phyloP scores from a whole-genome alignment of 2,329 filamentous ascomycete genomes.

The Xylaria sp. region DNA sequence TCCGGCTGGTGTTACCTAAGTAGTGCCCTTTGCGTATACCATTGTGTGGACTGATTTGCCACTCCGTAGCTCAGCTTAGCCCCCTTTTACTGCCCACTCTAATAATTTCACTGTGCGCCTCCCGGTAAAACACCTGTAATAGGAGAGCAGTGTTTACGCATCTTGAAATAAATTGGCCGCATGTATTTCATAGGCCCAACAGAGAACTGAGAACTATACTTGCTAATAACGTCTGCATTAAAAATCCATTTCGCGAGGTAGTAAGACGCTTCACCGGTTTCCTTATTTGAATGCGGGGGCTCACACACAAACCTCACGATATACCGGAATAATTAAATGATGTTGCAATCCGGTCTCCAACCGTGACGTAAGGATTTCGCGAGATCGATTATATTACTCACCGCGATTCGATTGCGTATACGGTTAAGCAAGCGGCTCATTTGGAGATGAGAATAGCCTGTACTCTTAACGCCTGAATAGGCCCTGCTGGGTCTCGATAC shows the following conservation, averaged over 20 bases:
- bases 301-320: not conserved
- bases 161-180: too few relatives aligned
- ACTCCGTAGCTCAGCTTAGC: too few relatives aligned
- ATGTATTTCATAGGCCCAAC: not conserved
- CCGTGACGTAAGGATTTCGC: constrained; percentile 20
- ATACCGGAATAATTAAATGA: constrained; percentile 20
- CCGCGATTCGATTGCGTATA: constrained; percentile 4
- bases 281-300: not conserved
- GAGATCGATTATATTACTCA: not conserved
- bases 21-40: too few relatives aligned
- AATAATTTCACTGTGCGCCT: too few relatives aligned
- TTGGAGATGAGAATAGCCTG: constrained; percentile 24
- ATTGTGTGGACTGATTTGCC: too few relatives aligned
- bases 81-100: too few relatives aligned
- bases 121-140: too few relatives aligned
- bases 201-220: not conserved
- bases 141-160: too few relatives aligned
- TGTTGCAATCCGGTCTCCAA: constrained; percentile 24
- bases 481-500: not conserved
- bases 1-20: too few relatives aligned
- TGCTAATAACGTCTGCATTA: not conserved
- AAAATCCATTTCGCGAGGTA: not conserved
- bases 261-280: not conserved
- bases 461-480: not conserved
- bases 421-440: constrained; percentile 22